A percentile compares a stretch with the other conserved stretches of the same genome.
Evolutionary conservation across 73 alveolate genomes (phyloP).

Genomic region (Paramecium biaurelia): DNA sequence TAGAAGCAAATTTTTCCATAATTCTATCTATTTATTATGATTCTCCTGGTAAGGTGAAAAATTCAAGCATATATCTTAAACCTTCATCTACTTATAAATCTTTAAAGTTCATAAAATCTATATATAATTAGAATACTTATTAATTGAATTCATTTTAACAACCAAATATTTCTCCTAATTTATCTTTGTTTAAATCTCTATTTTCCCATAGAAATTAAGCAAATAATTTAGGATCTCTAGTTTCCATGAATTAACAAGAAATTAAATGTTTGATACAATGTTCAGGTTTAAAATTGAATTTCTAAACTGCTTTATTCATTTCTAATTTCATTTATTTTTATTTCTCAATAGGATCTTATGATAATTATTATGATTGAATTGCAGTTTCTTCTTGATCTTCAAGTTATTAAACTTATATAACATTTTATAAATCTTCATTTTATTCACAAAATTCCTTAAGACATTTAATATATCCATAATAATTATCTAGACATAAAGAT

Average conservation of each 20-base stretch:
- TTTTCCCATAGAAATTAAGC: slow-evolving; percentile 56
- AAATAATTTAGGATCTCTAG: slow-evolving; percentile 6
- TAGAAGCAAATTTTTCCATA: slow-evolving; percentile 94
- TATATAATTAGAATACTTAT: slow-evolving; percentile 83
- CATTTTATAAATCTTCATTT: slow-evolving; percentile 43
- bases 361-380: not conserved
- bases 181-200: slow-evolving; percentile 70
- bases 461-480: slow-evolving; percentile 57
- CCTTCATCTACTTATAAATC: slow-evolving; percentile 85
- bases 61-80: slow-evolving; percentile 65
- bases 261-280: slow-evolving; percentile 87
- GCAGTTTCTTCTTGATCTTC: not conserved
- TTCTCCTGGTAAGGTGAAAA: slow-evolving; percentile 92
- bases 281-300: slow-evolving; percentile 94
- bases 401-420: not conserved
- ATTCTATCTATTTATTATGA: slow-evolving; percentile 97
- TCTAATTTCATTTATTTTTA: slow-evolving; percentile 74
- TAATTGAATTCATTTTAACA: slow-evolving; percentile 82
- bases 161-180: slow-evolving; percentile 95
- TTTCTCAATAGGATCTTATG: slow-evolving; percentile 58
- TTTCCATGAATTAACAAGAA: slow-evolving; percentile 15
- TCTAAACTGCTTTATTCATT: slow-evolving; percentile 86
- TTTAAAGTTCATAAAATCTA: slow-evolving; percentile 85
- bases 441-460: slow-evolving; percentile 48
- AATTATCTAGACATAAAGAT: slow-evolving; percentile 46